Evolutionary conservation across 176 grass and related monocot species (phyloP).

Genomic region (Phragmites australis): DNA sequence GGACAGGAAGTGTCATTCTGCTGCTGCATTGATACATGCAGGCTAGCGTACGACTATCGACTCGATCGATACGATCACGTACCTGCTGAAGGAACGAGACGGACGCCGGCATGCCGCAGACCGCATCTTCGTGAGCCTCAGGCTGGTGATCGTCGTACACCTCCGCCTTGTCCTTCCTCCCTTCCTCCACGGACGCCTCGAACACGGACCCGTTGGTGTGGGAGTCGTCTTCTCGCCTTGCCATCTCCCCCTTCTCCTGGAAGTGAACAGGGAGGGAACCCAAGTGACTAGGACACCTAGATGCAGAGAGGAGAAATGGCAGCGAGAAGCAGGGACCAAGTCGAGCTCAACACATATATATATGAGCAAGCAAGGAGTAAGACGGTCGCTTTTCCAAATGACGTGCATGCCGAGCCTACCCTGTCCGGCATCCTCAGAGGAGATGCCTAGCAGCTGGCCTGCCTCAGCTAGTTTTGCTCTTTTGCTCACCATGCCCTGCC

Average conservation of each 20-base stretch:
- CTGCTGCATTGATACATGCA: not conserved
- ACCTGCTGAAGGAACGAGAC: constrained; percentile 46
- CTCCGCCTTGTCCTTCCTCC: constrained; percentile 31
- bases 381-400: not conserved
- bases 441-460: too few relatives aligned
- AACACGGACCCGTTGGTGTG: constrained; percentile 46
- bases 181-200: constrained; percentile 37
- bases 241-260: constrained; percentile 14
- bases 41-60: not conserved
- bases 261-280: not conserved
- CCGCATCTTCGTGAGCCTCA: not conserved
- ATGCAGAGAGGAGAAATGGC: not conserved
- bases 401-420: not conserved
- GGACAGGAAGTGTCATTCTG: too few relatives aligned
- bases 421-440: not conserved
- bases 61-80: not conserved
- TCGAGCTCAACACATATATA: not conserved
- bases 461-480: not conserved
- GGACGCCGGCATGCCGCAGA: constrained; percentile 20
- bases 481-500: constrained; percentile 1
- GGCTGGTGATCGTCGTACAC: not conserved
- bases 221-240: constrained; percentile 43
- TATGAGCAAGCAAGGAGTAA: not conserved
- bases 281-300: not conserved
- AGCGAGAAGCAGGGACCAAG: not conserved